Conservation (phyloP, 129 eudicot species). For the Pittosporum tobira region DNA sequence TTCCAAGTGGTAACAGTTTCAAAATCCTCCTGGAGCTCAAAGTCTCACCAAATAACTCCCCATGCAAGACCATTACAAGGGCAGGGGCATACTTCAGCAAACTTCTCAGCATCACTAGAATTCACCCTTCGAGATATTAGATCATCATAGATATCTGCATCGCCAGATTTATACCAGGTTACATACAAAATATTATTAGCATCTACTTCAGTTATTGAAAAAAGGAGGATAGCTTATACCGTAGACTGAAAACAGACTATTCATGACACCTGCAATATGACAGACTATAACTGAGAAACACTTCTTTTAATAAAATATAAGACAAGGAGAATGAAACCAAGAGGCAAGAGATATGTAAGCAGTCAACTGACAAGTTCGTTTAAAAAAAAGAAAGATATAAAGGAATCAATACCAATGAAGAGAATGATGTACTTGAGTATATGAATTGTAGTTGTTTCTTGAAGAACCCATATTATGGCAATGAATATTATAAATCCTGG, state of each 20-base stretch:
- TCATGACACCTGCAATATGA: slow-evolving; percentile 85
- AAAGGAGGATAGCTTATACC: slow-evolving; percentile 37
- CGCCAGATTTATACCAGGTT: neutral
- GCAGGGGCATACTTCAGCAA: slow-evolving; percentile 95
- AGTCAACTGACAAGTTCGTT: too few species aligned
- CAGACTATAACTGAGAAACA: slow-evolving; percentile 21
- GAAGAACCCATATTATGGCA: slow-evolving; percentile 72
- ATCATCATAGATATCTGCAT: slow-evolving; percentile 93
- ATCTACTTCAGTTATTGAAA: slow-evolving; percentile 8
- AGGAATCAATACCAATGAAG: slow-evolving; percentile 61
- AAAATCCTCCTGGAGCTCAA: neutral
- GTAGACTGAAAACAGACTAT: slow-evolving; percentile 91
- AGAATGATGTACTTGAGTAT: slow-evolving; percentile 76
- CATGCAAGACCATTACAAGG: slow-evolving; percentile 89
- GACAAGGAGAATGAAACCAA: neutral
- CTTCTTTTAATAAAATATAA: neutral
- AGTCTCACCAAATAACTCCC: slow-evolving; percentile 86
- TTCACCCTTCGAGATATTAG: slow-evolving; percentile 82
- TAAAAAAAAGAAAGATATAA: neutral
- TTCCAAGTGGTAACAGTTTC: neutral
- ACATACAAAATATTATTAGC: neutral
- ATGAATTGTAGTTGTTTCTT: slow-evolving; percentile 57
- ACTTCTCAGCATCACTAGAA: slow-evolving; percentile 98
- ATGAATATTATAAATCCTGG: slow-evolving; percentile 84
- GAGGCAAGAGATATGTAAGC: neutral